phyloP scores from a whole-genome alignment of 177 flowering plant species.

The Telopea speciosissima region DNA sequence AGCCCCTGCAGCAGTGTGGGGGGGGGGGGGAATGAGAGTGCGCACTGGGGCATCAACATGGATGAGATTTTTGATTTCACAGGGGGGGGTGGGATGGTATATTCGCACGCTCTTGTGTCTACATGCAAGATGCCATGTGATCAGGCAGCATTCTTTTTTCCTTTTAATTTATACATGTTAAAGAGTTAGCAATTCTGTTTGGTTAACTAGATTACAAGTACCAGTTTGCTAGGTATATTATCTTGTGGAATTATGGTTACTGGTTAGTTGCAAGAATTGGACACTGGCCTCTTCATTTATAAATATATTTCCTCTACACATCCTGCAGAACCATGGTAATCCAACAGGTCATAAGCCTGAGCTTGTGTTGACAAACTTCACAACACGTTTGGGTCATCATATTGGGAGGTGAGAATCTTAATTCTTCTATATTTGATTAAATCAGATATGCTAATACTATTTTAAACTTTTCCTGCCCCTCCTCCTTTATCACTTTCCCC shows the following conservation, averaged over 20 bases:
- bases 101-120: too few species aligned
- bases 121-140: too few species aligned
- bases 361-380: conserved; percentile 72
- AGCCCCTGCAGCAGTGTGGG: too few species aligned
- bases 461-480: neutral
- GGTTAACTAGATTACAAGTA: neutral
- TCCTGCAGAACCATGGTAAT: conserved; percentile 84
- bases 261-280: neutral
- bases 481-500: neutral
- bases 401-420: conserved; percentile 56
- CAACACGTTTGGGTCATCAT: conserved; percentile 89
- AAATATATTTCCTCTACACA: neutral
- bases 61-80: too few species aligned
- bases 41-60: too few species aligned
- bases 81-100: too few species aligned
- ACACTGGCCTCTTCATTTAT: neutral
- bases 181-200: neutral
- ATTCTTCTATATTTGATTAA: neutral
- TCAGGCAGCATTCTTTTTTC: too few species aligned
- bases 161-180: neutral
- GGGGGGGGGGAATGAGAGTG: too few species aligned
- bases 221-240: neutral
- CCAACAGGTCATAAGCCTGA: conserved; percentile 88
- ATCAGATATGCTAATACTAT: neutral
- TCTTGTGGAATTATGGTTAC: neutral